A percentile compares a stretch with the other conserved stretches of the same genome.
Evolutionary conservation across 257 asterid genomes (phyloP).

Genomic region (Fraxinus pennsylvanica): DNA sequence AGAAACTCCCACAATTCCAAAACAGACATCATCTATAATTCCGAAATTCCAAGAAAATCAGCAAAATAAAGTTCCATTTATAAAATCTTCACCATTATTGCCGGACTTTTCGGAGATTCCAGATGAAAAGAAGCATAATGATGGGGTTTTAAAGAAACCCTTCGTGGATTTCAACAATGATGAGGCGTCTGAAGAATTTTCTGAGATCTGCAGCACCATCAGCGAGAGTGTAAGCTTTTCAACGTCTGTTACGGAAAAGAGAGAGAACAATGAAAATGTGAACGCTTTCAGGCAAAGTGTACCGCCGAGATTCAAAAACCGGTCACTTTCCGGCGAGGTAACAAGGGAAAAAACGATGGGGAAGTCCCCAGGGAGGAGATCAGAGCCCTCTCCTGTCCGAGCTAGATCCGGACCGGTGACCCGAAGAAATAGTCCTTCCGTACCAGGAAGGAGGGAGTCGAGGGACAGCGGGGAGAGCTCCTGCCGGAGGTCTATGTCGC

Average conservation of each 20-base stretch:
- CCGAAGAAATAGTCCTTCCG: constrained; percentile 24
- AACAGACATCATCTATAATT: background rate
- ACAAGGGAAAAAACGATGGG: constrained; percentile 29
- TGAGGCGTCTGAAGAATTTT: constrained; percentile 35
- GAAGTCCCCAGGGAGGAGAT: constrained; percentile 51
- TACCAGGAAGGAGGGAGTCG: constrained; percentile 31
- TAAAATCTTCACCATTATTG: constrained; percentile 36
- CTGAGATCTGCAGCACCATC: constrained; percentile 15
- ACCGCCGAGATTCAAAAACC: constrained; percentile 35
- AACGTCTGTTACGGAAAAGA: constrained; percentile 36
- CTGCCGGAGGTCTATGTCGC: constrained; percentile 69
- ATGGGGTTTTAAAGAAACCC: constrained; percentile 29
- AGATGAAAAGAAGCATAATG: constrained; percentile 20
- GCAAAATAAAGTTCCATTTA: constrained; percentile 34
- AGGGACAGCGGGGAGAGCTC: constrained; percentile 50
- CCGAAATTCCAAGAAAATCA: constrained; percentile 14
- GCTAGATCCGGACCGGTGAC: constrained; percentile 35
- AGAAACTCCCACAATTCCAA: constrained; percentile 53
- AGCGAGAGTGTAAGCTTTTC: constrained; percentile 41
- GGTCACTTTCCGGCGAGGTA: constrained; percentile 33
- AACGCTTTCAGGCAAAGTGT: constrained; percentile 48
- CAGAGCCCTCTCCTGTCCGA: constrained; percentile 65
- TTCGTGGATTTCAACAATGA: constrained; percentile 23
- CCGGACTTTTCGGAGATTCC: constrained; percentile 7
- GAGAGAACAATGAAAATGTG: constrained; percentile 26